Base-by-base conservation (phyloP, 176 grass and related monocot genomes). In the Oryza longistaminata region DNA sequence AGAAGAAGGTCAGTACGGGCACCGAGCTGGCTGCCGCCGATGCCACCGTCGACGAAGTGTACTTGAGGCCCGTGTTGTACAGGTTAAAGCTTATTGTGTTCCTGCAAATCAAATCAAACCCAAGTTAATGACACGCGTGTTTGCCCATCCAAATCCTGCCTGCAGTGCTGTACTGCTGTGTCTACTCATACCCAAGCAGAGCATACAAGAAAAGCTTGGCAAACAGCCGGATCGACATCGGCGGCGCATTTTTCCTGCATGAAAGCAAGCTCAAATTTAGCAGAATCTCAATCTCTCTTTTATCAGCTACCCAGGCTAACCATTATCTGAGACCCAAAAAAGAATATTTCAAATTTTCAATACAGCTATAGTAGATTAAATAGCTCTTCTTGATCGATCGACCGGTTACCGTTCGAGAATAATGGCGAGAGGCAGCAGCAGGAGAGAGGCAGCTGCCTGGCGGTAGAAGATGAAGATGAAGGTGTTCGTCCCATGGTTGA, bases 401-500 rank as follows among this genome's bases (percentile, higher is more conserved):
- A 48, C 27, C 6, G 34, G 3, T 44, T 22, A 64, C 35, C 48
- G 64, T 49, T 64, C 66, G 4, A 81, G 44, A 31, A 68, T 16
- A 34, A 92, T 64, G 21, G 90, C 74, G n/a, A 92, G 42, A 3
- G 87, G 87, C 24, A 82, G 60, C 31, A 89, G 66, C 15, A 89
- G 21, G 14, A 83, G 7, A 5, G 79, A 55, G 22, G 89, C 89
- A 19, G 66, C 58, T 0, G 84, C 81, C 49, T 91, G 92, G 1
- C 92, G 86, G 70, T 94, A 94, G 87, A 94, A 87, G 66, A 91
- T 66, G 80, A 91, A 91, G 58, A 94, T 68, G 9, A 70, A 77
- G n/a, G 92, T 88, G 87, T 64, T 91, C 75, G 91, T 45, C n/a
- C 86, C 92, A 2, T 64, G 42, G 61, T 91, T 71, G n/a, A 94